These are phyloP conservation scores for Mycena metata DNA, from an alignment of 768 basidiomycete genomes.

Conservation along the genomic window DNA sequence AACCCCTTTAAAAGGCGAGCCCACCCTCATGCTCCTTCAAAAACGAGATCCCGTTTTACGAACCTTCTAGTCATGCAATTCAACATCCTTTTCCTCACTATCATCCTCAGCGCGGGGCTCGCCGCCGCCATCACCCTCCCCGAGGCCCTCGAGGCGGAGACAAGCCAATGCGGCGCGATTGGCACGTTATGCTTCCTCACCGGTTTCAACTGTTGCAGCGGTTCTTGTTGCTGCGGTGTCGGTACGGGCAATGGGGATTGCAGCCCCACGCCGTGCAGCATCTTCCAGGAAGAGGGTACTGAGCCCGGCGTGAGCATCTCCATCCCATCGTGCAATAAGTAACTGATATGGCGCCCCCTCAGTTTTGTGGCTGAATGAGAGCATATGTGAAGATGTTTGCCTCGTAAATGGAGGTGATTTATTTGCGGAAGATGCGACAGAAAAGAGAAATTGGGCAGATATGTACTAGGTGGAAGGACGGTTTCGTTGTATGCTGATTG, in stretches of 20 bases:
- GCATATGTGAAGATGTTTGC: no score
- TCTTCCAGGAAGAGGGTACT: background rate
- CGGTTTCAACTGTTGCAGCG: conserved; percentile 8
- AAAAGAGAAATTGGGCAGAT: no score
- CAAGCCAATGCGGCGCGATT: background rate
- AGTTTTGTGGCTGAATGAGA: no score
- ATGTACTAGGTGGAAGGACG: no score
- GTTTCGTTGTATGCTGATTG: no score
- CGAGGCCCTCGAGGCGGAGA: conserved; percentile 18
- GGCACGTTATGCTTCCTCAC: conserved; percentile 4
- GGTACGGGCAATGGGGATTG: conserved; percentile 1
- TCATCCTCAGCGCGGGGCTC: background rate
- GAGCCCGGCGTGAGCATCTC: conserved; percentile 23
- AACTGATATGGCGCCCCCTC: no score
- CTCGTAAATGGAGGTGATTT: no score
- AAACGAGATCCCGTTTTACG: no score
- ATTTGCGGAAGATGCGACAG: no score
- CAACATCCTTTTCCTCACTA: conserved; percentile 1
- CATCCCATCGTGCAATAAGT: background rate
- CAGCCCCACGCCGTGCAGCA: background rate
- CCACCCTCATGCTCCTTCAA: no score
- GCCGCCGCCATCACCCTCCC: conserved; percentile 14
- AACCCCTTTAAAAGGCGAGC: no score
- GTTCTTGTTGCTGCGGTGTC: conserved; percentile 13
- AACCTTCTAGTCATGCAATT: no score